phyloP scores from a whole-genome alignment of 495 filamentous ascomycete species.

The Aspergillus nidulans region DNA sequence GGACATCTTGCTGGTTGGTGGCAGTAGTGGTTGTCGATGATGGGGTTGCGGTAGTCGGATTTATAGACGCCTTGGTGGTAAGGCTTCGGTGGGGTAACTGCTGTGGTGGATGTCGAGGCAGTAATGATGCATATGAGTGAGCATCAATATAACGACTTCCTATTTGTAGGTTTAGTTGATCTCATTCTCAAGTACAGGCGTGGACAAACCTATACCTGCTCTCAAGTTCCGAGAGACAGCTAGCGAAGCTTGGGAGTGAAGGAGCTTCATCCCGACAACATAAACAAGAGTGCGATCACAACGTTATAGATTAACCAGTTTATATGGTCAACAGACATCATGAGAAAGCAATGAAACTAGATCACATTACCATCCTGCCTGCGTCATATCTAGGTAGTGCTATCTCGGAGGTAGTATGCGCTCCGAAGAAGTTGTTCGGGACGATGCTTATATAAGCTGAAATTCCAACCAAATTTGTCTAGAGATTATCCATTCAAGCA shows the following conservation, averaged over 20 bases:
- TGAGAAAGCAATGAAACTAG: conserved; percentile 7
- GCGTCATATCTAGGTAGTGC: background rate
- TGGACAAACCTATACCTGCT: conserved; percentile 10
- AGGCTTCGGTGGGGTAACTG: background rate
- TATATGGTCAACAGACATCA: conserved; percentile 10
- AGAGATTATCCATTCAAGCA: background rate
- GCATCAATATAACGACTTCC: background rate
- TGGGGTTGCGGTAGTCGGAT: conserved; percentile 1
- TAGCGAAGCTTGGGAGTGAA: conserved; percentile 24
- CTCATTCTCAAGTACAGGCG: background rate
- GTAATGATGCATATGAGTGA: background rate
- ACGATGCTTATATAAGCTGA: conserved; percentile 14
- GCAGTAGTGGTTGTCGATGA: background rate
- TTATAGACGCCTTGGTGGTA: background rate
- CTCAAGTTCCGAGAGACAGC: conserved; percentile 8
- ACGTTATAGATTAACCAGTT: conserved; percentile 1
- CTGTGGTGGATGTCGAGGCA: background rate
- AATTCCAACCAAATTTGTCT: conserved; percentile 14
- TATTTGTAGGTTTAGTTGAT: background rate
- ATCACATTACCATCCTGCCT: background rate
- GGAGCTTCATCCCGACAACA: conserved; percentile 31
- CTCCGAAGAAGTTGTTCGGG: background rate
- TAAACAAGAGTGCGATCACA: conserved; percentile 1
- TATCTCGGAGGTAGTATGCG: background rate
- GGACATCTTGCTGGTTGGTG: background rate